Percentiles rank a stretch among this genome's conserved stretches.
Evolutionary conservation across 805 yeast genomes (phyloP).

Genomic region (Nakazawaea pomicola): DNA sequence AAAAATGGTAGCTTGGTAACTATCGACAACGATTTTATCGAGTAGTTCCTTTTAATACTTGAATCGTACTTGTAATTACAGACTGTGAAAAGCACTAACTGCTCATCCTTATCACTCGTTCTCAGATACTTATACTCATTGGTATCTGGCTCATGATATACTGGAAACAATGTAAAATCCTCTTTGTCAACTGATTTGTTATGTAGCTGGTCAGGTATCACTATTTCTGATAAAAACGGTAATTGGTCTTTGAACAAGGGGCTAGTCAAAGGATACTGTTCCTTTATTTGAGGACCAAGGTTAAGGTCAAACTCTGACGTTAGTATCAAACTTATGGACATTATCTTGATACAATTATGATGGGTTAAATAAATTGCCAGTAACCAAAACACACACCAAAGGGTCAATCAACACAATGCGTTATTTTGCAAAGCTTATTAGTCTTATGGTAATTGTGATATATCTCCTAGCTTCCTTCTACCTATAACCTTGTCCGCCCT

Average conservation of each 20-base stretch:
- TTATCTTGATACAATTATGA: too few relatives aligned
- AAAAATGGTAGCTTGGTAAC: conserved; percentile 39
- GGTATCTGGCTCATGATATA: conserved; percentile 30
- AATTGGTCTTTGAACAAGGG: conserved; percentile 31
- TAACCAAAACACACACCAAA: too few relatives aligned
- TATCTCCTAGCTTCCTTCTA: too few relatives aligned
- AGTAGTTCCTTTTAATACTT: conserved; percentile 36
- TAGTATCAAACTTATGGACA: conserved; percentile 24
- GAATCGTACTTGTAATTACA: conserved; percentile 24
- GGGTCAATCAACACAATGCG: too few relatives aligned
- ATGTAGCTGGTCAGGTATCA: conserved; percentile 61
- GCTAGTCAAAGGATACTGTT: conserved; percentile 48
- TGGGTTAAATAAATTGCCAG: too few relatives aligned
- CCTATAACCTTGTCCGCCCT: neutral
- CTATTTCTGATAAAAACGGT: conserved; percentile 43
- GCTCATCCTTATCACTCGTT: conserved; percentile 13
- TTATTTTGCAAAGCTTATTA: too few relatives aligned
- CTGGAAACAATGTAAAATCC: conserved; percentile 52
- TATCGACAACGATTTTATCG: conserved; percentile 40
- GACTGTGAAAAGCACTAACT: conserved; percentile 23
- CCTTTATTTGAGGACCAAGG: conserved; percentile 61
- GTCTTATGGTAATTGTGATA: too few relatives aligned
- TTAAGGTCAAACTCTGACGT: conserved; percentile 79
- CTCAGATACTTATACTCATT: conserved; percentile 17
- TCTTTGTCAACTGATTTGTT: conserved; percentile 40